Evolutionary conservation across 345 rosid genomes (phyloP), one percentile per base, ranked within the genome.

Genomic region (Aurinia saxatilis): DNA sequence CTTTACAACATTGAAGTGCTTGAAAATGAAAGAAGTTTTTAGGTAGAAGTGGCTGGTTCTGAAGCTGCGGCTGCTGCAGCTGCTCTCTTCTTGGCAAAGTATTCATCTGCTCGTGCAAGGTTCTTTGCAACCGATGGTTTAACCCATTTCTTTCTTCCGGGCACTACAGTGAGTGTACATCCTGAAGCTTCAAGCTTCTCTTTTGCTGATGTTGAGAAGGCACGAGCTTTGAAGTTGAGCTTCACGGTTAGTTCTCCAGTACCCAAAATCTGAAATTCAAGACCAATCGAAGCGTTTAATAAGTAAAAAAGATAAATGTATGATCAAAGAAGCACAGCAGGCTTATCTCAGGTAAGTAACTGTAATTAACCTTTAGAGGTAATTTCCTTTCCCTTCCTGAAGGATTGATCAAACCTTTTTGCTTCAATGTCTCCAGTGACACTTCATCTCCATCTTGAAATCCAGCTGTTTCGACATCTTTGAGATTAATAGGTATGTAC

Each of bases 61-160:
- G 86, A 40, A 57, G 82, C 75, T 39, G 67, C 40, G 31, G 25
- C 54, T 6, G 51, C 74, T 12, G 81, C 78, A 0, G 82, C 85
- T 29, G 96, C 95, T 74, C 75, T 80, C 73, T 89, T 89, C 84
- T 82, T 85, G 27, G 96, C 95, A 33, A 87, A 92, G 79, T 87
- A 92, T 54, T 83, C 93, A 10, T 87, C 90, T 6, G 96, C 95
- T 49, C 96, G 68, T 5, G 95, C 90, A 5, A 80, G 77, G 67
- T 92, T 87, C 84, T 86, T 92, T 0, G 81, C 80, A 46, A 89
- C 96, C 1, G 96, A 80, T 41, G 91, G 93, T 67, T 87, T 87
- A 4, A 92, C 81, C 96, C 96, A 89, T 75, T 87, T 92, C 89
- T 85, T 92, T 29, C 90, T 81, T 54, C 98, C 96, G 2, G 95